phyloP scores from a whole-genome alignment of 2,329 filamentous ascomycete genomes.

The Curvularia hawaiiensis region DNA sequence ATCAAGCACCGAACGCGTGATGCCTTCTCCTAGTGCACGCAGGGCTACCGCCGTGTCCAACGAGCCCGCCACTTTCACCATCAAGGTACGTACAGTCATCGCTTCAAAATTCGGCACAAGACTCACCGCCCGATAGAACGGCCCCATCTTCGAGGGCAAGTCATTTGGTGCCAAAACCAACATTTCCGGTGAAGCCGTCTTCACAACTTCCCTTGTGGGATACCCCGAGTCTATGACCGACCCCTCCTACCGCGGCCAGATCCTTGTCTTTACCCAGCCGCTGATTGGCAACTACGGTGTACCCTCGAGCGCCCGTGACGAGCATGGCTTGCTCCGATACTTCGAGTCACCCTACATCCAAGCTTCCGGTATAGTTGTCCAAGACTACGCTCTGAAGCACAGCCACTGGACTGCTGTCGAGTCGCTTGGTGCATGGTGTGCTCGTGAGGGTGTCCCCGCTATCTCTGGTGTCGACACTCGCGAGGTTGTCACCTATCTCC shows the following conservation, averaged over 20 bases:
- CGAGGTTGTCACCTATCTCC: constrained; percentile 92
- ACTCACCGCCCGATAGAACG: constrained; percentile 65
- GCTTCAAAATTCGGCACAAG: constrained; percentile 26
- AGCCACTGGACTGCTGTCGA: constrained; percentile 99
- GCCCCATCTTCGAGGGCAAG: constrained; percentile 93
- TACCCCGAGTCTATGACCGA: constrained; percentile 89
- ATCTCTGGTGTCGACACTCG: constrained; percentile 97
- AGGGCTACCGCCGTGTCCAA: constrained; percentile 70
- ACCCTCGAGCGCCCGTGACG: constrained; percentile 81
- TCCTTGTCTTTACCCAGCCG: constrained; percentile 97
- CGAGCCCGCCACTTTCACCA: constrained; percentile 90
- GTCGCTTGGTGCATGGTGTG: constrained; percentile 91
- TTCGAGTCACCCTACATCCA: constrained; percentile 99
- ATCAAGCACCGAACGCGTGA: constrained; percentile 71
- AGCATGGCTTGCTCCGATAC: constrained; percentile 91
- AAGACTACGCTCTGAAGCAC: constrained; percentile 91
- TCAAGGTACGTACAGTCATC: constrained; percentile 67
- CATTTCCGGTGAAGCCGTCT: constrained; percentile 97
- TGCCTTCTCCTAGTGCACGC: constrained; percentile 60
- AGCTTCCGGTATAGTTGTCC: constrained; percentile 92
- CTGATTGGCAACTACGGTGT: constrained; percentile 99
- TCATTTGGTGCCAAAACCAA: constrained; percentile 97
- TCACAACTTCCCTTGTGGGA: constrained; percentile 96
- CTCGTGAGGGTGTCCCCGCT: constrained; percentile 91
- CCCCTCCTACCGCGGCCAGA: constrained; percentile 79